Conservation (phyloP, 495 filamentous ascomycete species). For the Neurospora tetraspora region DNA sequence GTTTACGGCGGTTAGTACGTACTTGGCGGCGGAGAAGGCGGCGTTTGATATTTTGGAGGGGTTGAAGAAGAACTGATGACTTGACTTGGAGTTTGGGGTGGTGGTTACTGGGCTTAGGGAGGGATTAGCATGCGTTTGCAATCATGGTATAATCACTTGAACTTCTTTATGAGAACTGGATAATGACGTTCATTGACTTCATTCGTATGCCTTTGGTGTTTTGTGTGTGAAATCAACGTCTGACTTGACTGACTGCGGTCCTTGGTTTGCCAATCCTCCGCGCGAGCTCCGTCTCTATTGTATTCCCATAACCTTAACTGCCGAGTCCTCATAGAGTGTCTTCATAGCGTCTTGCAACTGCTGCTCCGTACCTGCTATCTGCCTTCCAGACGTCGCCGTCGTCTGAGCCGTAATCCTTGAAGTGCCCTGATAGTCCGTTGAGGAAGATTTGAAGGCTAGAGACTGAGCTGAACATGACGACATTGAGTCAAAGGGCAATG, state of each 20-base stretch:
- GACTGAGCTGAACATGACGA: not conserved
- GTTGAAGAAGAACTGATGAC: not conserved
- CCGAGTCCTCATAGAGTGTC: not conserved
- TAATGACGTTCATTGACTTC: not conserved
- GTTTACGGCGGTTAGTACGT: conserved; percentile 43
- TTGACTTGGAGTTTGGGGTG: not conserved
- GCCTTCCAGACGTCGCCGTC: not conserved
- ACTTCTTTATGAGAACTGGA: not conserved
- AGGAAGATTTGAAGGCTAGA: not conserved
- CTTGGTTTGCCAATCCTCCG: not conserved
- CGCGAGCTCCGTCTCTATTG: not conserved
- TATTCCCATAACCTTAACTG: not conserved
- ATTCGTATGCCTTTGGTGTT: not conserved
- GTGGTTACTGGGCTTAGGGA: not conserved
- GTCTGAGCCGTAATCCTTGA: not conserved
- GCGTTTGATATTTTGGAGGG: conserved; percentile 20
- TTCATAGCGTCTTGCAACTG: not conserved
- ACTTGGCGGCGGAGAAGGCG: conserved; percentile 54
- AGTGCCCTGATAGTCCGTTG: not conserved
- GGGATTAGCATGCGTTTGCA: not conserved
- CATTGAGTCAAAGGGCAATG: not conserved
- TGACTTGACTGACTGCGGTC: not conserved
- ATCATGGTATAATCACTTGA: not conserved
- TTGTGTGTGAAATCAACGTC: not conserved
- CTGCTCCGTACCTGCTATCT: not conserved